Conservation (phyloP, 192 early-diverging fungal genomes). For the Coemansia sp. region DNA sequence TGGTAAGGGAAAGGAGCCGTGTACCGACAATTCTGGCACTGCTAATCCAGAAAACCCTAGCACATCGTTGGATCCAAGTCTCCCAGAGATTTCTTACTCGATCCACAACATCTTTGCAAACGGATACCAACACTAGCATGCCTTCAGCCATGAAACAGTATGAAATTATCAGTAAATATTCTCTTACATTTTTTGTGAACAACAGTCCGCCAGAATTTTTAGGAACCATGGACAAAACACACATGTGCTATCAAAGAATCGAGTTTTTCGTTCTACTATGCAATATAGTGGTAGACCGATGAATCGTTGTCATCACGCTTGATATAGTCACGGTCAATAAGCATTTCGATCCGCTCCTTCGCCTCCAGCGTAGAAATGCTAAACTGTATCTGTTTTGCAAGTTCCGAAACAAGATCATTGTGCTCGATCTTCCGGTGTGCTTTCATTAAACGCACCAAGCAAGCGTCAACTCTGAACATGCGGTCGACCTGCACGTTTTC, state of each 20-base stretch:
- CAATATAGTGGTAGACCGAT: constrained; percentile 82
- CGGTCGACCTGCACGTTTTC: constrained; percentile 94
- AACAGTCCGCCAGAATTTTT: background rate
- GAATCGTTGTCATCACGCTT: constrained; percentile 81
- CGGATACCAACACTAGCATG: constrained; percentile 21
- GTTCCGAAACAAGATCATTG: constrained; percentile 77
- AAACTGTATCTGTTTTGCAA: constrained; percentile 86
- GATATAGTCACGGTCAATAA: constrained; percentile 94
- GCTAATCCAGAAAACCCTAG: background rate
- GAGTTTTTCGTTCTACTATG: too few species aligned
- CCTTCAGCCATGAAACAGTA: too few species aligned
- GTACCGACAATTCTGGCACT: background rate
- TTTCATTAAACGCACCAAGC: constrained; percentile 98
- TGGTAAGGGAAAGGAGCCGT: background rate
- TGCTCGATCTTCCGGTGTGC: constrained; percentile 86
- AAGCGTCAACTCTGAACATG: constrained; percentile 93
- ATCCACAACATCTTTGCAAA: constrained; percentile 42
- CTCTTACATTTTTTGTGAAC: background rate
- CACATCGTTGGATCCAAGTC: background rate
- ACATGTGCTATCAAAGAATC: too few species aligned
- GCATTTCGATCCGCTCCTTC: constrained; percentile 94
- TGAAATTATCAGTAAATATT: background rate
- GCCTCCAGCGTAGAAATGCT: constrained; percentile 80
- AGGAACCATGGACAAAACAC: background rate
- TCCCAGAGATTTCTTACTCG: constrained; percentile 36